phyloP scores from a whole-genome alignment of 148 eudicot genomes.

The Diospyros lotus region DNA sequence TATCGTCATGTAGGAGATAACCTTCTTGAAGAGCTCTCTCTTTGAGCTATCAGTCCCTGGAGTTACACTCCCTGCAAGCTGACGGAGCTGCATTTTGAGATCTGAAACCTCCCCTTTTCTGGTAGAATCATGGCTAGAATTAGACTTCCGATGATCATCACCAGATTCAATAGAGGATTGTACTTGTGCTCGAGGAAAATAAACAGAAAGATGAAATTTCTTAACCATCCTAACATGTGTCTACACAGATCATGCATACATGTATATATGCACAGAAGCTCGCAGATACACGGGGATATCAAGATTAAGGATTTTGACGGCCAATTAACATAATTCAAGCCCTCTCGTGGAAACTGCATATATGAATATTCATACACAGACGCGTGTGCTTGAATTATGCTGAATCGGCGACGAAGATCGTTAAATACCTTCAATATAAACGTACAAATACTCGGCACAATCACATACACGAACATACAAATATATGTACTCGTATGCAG shows the following conservation, averaged over 20 bases:
- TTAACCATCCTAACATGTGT: slow-evolving; percentile 7
- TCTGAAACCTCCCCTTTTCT: slow-evolving; percentile 97
- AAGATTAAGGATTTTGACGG: neutral
- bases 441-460: too few species aligned
- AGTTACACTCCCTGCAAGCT: slow-evolving; percentile 87
- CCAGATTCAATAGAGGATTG: neutral
- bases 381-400: too few species aligned
- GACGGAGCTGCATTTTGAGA: slow-evolving; percentile 84
- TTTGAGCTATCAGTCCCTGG: slow-evolving; percentile 86
- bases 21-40: slow-evolving; percentile 93
- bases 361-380: neutral
- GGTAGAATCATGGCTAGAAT: slow-evolving; percentile 15
- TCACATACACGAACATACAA: neutral
- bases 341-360: neutral
- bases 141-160: slow-evolving; percentile 7
- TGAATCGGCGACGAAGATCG: too few species aligned
- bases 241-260: neutral
- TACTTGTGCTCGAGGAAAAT: slow-evolving; percentile 5
- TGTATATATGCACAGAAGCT: neutral
- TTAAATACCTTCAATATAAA: too few species aligned
- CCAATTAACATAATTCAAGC: neutral
- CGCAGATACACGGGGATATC: neutral
- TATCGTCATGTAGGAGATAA: slow-evolving; percentile 93
- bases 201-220: slow-evolving; percentile 11
- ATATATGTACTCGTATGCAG: neutral